phyloP scores from a whole-genome alignment of 345 rosid genomes.

The Geranium rotundifolium region DNA sequence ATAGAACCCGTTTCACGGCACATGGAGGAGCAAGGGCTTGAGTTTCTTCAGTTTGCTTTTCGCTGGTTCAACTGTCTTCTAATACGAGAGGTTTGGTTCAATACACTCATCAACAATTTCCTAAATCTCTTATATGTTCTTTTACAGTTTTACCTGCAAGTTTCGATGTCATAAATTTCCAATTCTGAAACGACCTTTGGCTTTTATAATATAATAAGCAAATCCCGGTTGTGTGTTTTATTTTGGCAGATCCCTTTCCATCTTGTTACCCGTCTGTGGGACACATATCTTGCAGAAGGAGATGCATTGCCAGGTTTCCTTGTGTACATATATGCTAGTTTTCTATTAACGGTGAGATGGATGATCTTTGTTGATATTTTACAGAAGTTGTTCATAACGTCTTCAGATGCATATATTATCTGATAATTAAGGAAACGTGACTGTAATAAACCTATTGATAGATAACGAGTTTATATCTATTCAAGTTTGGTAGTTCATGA shows the following conservation, averaged over 20 bases:
- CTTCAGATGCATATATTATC: not conserved
- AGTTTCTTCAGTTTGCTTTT: constrained; percentile 94
- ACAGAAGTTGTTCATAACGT: too few species aligned
- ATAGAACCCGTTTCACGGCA: constrained; percentile 94
- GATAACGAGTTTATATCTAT: too few species aligned
- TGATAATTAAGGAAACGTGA: not conserved
- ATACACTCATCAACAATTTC: not conserved
- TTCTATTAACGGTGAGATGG: constrained; percentile 71
- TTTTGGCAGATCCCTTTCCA: constrained; percentile 64
- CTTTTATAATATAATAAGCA: not conserved
- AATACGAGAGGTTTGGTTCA: constrained; percentile 69
- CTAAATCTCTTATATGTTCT: too few species aligned
- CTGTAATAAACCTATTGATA: too few species aligned
- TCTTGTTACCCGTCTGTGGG: constrained; percentile 91
- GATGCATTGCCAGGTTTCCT: constrained; percentile 96
- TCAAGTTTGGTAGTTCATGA: not conserved
- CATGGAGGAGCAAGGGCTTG: constrained; percentile 96
- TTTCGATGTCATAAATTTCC: not conserved
- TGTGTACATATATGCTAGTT: constrained; percentile 89
- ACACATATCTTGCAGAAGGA: constrained; percentile 98
- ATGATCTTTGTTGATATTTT: constrained; percentile 2
- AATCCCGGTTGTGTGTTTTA: constrained; percentile 4
- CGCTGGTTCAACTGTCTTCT: constrained; percentile 98
- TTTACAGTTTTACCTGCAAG: too few species aligned
- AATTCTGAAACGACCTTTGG: not conserved